Evolutionary conservation across 1,139 yeast species (phyloP).

Genomic region (Wickerhamomyces sp.): DNA sequence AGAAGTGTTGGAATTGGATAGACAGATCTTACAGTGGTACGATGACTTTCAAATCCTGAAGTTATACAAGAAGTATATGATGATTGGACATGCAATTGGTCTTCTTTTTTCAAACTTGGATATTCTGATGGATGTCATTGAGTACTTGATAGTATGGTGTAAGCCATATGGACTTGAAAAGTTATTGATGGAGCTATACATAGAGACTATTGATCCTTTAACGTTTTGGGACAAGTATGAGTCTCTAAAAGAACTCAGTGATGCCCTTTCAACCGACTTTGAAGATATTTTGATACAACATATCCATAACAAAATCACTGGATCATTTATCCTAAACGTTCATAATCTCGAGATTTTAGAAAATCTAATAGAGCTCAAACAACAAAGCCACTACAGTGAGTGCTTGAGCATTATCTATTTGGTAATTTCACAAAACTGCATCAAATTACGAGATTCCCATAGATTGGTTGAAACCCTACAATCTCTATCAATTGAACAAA

Average conservation of each 20-base stretch:
- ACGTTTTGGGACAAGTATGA: neutral
- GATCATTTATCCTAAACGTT: neutral
- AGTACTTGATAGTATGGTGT: constrained; percentile 1
- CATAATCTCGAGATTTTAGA: neutral
- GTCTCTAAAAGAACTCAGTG: neutral
- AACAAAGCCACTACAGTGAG: constrained; percentile 1
- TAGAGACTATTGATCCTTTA: neutral
- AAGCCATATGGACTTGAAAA: constrained; percentile 1
- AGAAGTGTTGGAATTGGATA: neutral
- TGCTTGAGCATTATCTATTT: constrained; percentile 2
- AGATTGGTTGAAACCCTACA: constrained; percentile 10
- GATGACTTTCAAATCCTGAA: constrained; percentile 1
- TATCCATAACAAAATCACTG: neutral
- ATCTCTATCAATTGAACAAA: constrained; percentile 5
- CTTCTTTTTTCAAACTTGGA: constrained; percentile 4
- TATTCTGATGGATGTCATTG: neutral
- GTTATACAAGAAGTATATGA: constrained; percentile 7
- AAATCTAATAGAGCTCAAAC: neutral
- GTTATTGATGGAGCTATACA: constrained; percentile 1
- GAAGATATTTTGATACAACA: neutral
- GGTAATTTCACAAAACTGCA: constrained; percentile 5
- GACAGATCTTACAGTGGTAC: constrained; percentile 4
- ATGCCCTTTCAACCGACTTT: neutral
- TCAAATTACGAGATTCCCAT: neutral
- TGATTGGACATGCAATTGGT: constrained; percentile 16